Conservation (phyloP, 208 protist species). For the Giardia muris region DNA sequence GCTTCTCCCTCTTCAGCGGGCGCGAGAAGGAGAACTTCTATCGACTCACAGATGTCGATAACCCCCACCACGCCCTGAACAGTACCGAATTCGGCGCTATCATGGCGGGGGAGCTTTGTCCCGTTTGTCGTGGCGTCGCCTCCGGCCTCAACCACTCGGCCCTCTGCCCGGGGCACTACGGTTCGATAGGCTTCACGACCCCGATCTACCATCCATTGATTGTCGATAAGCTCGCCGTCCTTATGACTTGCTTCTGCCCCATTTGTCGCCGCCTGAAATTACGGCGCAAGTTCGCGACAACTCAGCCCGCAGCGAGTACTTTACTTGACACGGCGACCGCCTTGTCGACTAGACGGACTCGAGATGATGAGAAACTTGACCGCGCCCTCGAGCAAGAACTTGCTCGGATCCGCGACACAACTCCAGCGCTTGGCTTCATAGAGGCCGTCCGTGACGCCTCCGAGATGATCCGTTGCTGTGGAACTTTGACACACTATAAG, state of each 20-base stretch:
- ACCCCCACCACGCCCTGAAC: not conserved
- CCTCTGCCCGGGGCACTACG: conserved; percentile 3
- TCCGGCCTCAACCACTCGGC: not conserved
- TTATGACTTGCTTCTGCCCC: conserved; percentile 21
- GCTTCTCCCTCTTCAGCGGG: not conserved
- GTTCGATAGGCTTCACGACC: not conserved
- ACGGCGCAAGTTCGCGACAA: not conserved
- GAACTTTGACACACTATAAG: not conserved
- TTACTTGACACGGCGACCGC: not conserved
- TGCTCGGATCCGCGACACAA: not conserved
- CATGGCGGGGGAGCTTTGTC: not conserved
- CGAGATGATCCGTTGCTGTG: not conserved
- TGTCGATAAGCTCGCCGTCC: not conserved
- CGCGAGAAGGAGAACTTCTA: not conserved
- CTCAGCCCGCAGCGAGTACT: not conserved
- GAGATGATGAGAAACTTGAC: no score
- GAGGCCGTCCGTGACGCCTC: not conserved
- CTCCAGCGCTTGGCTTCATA: not conserved
- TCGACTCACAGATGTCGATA: not conserved
- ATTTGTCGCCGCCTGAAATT: not conserved
- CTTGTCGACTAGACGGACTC: no score
- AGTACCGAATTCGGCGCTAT: not conserved
- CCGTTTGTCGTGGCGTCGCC: not conserved
- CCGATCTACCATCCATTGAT: not conserved
- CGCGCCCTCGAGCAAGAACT: no score